Conservation (phyloP, 2,329 filamentous ascomycete genomes). For the Canariomyces notabilis region DNA sequence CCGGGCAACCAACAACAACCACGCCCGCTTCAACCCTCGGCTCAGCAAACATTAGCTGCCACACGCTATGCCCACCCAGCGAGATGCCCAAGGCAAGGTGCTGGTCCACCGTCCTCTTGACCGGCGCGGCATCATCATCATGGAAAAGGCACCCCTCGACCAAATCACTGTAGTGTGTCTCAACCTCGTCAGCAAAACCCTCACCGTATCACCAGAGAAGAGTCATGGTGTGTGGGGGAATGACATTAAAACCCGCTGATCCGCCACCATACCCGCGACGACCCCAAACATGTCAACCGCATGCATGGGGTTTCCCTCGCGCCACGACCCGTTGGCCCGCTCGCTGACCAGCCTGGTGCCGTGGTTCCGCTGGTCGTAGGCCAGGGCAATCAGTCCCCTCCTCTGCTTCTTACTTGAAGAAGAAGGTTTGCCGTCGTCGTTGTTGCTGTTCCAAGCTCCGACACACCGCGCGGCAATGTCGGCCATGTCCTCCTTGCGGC, state of each 20-base stretch:
- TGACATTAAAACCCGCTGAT: constrained; percentile 65
- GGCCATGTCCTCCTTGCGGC: constrained; percentile 67
- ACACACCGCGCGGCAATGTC: constrained; percentile 66
- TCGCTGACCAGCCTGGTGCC: constrained; percentile 65
- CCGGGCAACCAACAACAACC: constrained; percentile 81
- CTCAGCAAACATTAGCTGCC: constrained; percentile 77
- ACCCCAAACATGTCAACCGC: constrained; percentile 88
- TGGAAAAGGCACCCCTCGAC: constrained; percentile 70
- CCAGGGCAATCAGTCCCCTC: constrained; percentile 68
- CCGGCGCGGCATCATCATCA: constrained; percentile 31
- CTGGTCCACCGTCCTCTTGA: constrained; percentile 43
- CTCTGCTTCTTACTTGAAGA: constrained; percentile 25
- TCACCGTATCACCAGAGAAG: neutral
- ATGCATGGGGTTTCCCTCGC: constrained; percentile 70
- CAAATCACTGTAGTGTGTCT: constrained; percentile 51
- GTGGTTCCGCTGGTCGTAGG: constrained; percentile 93
- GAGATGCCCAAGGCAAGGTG: constrained; percentile 79
- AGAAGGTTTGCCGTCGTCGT: too few species aligned
- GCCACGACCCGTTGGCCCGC: constrained; percentile 72
- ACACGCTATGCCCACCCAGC: constrained; percentile 80
- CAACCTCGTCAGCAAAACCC: neutral
- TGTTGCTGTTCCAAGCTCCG: constrained; percentile 57
- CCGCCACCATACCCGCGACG: constrained; percentile 67
- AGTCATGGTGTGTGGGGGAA: neutral
- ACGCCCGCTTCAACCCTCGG: constrained; percentile 73